Evolutionary conservation across 495 filamentous ascomycete genomes (phyloP), one percentile per base, ranked within the genome.

Genomic region (Trichoderma asperelloides): DNA sequence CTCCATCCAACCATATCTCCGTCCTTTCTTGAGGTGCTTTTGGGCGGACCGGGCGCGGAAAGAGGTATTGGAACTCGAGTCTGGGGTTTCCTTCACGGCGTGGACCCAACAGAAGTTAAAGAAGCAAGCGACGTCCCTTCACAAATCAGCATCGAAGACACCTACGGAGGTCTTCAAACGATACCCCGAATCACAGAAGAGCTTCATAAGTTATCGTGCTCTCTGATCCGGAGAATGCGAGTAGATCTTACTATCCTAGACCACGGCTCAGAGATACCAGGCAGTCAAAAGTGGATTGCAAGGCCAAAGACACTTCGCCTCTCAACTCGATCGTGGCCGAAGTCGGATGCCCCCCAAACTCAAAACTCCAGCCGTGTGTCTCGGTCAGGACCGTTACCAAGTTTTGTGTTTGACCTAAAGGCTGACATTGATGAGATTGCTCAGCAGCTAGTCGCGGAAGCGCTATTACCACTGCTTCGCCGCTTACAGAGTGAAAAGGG

Each of bases 101-200:
- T 85, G 18, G 89, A 91, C 72, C 72, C 81, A 66, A 79, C 83
- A 9, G 87, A 89, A 51, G 92, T 98, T 21, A 81, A 84, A 23
- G 82, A 87, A 68, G 89, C 88, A 2, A 84, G 86, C 70, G 86
- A 86, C 47, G 75, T 96, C 16, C 94, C 94, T 0, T 87, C 86
- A 15, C 93, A 96, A 74, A 96, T 98, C 74, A 93, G 91, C 75
- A 96, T 98, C 68, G 94, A 98, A 73, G 92, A 98, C 74, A 91
- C 91, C 6, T 98, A 95, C 73, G 69, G 69, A 3, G 84, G 85
- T 1, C 79, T 96, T 1, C 83, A 87, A 69, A 85, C 80, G 0
- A 68, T 88, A 55, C 74, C 84, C 2, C 81, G 87, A 60, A 85
- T 91, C 2, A 43, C 68, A 9, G 78, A 81, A 55, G 89, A 93